Evolutionary conservation across 2,329 filamentous ascomycete genomes (phyloP).

Genomic region (Talaromyces sp.): DNA sequence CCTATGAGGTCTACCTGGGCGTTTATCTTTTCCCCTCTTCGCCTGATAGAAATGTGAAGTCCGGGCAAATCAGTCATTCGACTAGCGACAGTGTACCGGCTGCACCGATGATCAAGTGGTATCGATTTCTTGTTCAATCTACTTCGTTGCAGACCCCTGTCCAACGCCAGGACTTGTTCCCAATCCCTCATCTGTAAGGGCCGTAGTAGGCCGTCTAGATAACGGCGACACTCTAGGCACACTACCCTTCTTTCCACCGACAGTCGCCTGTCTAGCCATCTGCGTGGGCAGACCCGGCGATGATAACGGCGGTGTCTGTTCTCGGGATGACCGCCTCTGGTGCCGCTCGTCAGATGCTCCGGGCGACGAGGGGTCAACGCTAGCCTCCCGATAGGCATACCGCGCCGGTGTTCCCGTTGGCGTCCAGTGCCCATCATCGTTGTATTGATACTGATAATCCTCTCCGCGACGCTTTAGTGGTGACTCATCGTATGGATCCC

Average conservation of each 20-base stretch:
- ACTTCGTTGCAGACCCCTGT: constrained; percentile 3
- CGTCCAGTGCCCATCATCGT: constrained; percentile 21
- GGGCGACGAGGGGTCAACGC: constrained; percentile 28
- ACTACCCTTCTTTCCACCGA: constrained; percentile 12
- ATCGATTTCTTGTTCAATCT: neutral
- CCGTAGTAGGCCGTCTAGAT: constrained; percentile 29
- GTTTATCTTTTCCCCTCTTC: too few relatives aligned
- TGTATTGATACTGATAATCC: constrained; percentile 56
- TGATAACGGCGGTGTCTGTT: constrained; percentile 32
- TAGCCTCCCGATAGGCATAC: constrained; percentile 24
- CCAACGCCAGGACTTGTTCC: constrained; percentile 27
- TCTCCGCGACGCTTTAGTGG: constrained; percentile 64
- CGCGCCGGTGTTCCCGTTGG: constrained; percentile 24
- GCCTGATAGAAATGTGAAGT: neutral
- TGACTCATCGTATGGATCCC: constrained; percentile 69
- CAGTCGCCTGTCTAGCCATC: neutral
- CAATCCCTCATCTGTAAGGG: constrained; percentile 30
- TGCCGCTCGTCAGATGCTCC: constrained; percentile 22
- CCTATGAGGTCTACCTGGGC: too few relatives aligned
- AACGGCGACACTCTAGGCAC: constrained; percentile 33
- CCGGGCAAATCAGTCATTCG: too few relatives aligned
- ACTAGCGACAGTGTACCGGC: neutral
- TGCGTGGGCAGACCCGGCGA: constrained; percentile 16
- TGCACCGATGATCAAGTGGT: neutral
- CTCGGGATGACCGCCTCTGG: constrained; percentile 30